Conservation (phyloP, 2,329 filamentous ascomycete species). For the Zymoseptoria tritici region DNA sequence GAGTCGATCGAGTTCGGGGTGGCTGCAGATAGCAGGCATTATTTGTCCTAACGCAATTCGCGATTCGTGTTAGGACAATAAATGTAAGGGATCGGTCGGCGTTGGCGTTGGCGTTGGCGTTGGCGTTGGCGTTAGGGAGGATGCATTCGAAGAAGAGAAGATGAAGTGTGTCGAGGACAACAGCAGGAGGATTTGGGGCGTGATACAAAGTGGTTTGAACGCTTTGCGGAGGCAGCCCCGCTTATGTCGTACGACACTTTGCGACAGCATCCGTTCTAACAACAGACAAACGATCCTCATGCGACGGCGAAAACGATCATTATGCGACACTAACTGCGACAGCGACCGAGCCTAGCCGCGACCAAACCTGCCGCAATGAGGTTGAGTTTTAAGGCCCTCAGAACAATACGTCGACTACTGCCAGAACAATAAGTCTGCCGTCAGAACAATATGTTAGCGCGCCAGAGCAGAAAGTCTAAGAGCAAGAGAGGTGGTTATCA, state of each 20-base stretch:
- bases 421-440: background rate
- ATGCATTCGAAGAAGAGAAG: background rate
- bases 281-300: too few species aligned
- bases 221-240: background rate
- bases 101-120: background rate
- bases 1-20: too few species aligned
- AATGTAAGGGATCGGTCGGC: background rate
- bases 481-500: background rate
- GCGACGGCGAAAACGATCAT: background rate
- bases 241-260: background rate
- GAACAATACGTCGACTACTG: background rate
- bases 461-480: background rate
- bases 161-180: background rate
- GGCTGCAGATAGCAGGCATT: background rate
- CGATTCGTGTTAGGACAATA: background rate
- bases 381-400: background rate
- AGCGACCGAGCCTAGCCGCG: background rate
- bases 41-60: background rate
- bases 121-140: too few species aligned
- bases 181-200: background rate
- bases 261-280: too few species aligned
- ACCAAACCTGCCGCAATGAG: background rate
- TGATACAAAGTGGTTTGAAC: background rate
- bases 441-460: background rate
- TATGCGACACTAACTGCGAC: background rate